These are phyloP conservation scores for Arabis alpina DNA, from an alignment of 345 rosid genomes.

Conservation along the genomic window DNA sequence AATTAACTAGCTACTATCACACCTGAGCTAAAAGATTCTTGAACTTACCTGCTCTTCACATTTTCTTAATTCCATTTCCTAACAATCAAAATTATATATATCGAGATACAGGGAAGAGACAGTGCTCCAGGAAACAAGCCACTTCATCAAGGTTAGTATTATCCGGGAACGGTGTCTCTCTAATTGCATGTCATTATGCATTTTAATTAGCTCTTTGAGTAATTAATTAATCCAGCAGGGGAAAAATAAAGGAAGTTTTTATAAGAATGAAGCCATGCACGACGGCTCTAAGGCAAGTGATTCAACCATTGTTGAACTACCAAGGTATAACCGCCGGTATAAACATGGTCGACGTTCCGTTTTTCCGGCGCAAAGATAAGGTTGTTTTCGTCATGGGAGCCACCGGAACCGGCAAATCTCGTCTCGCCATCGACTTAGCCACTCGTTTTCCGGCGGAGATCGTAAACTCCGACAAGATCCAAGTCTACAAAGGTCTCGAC, in stretches of 20 bases:
- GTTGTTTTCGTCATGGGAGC: constrained; percentile 81
- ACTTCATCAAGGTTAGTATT: constrained; percentile 43
- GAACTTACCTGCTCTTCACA: constrained; percentile 12
- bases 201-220: constrained; percentile 32
- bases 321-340: constrained; percentile 41
- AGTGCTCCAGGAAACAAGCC: constrained; percentile 44
- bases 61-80: neutral
- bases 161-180: constrained; percentile 30
- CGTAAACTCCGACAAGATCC: constrained; percentile 86
- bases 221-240: constrained; percentile 34
- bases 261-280: constrained; percentile 53
- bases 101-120: constrained; percentile 38
- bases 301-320: constrained; percentile 55
- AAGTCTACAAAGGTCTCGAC: constrained; percentile 74
- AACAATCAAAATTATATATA: neutral
- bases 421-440: constrained; percentile 84
- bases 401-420: constrained; percentile 90
- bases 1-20: neutral
- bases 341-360: constrained; percentile 47
- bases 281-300: constrained; percentile 53
- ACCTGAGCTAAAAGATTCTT: constrained; percentile 23
- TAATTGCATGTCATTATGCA: constrained; percentile 39
- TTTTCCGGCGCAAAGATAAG: constrained; percentile 71
- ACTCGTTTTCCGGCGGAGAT: constrained; percentile 75
- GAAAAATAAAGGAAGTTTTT: constrained; percentile 14